These are phyloP conservation scores for Eucalyptus marginata DNA, from an alignment of 345 rosid species.

Conservation along the genomic window DNA sequence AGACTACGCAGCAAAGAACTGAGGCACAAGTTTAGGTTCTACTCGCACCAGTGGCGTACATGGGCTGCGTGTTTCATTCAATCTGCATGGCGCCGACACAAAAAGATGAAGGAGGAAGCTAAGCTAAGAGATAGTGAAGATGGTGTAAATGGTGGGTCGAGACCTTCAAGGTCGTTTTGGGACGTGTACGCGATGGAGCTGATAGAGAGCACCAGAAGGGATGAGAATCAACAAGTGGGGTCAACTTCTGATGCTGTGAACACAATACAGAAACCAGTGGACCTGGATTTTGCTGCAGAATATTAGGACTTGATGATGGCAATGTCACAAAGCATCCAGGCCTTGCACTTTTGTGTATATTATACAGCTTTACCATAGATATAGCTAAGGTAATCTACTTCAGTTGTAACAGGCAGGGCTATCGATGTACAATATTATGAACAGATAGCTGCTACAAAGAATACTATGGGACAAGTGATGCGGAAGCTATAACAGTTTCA, in stretches of 20 bases:
- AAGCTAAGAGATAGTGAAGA: not conserved
- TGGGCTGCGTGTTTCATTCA: slow-evolving; percentile 18
- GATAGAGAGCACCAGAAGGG: not conserved
- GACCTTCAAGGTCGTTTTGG: not conserved
- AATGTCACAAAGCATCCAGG: not conserved
- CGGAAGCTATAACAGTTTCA: not conserved
- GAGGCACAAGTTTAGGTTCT: slow-evolving; percentile 4
- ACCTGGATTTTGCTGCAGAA: slow-evolving; percentile 8
- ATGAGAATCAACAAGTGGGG: not conserved
- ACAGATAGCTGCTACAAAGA: not conserved
- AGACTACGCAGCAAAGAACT: slow-evolving; percentile 6
- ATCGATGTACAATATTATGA: not conserved
- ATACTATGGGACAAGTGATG: not conserved
- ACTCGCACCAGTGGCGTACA: slow-evolving; percentile 11
- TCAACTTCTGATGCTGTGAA: not conserved
- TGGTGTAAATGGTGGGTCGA: not conserved
- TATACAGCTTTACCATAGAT: not conserved
- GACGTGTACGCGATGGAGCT: not conserved
- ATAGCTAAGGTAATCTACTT: not conserved
- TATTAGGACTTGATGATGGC: not conserved
- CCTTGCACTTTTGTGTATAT: not conserved
- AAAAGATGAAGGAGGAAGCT: not conserved
- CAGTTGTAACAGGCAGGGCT: not conserved
- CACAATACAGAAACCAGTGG: slow-evolving; percentile 14
- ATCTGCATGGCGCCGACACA: slow-evolving; percentile 4